Conservation (phyloP, 805 yeast species). For the Candida gorgasii region DNA sequence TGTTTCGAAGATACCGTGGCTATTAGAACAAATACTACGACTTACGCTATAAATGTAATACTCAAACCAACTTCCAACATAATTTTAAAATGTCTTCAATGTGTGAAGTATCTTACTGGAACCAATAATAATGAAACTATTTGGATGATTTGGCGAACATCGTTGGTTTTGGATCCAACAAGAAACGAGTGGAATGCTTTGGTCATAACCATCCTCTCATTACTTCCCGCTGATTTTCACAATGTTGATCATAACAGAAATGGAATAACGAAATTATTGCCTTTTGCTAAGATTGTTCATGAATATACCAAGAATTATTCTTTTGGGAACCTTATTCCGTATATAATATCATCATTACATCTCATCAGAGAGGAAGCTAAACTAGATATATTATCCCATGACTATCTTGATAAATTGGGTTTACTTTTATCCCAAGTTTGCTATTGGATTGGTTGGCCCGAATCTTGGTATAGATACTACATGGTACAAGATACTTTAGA, state of each 20-base stretch:
- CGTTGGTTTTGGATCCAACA: slow-evolving; percentile 42
- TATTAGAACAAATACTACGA: slow-evolving; percentile 22
- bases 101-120: slow-evolving; percentile 57
- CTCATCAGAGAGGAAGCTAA: slow-evolving; percentile 72
- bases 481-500: slow-evolving; percentile 34
- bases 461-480: slow-evolving; percentile 62
- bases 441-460: slow-evolving; percentile 74
- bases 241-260: slow-evolving; percentile 18
- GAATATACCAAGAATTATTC: slow-evolving; percentile 36
- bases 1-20: slow-evolving; percentile 31
- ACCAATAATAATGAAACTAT: slow-evolving; percentile 55
- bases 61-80: slow-evolving; percentile 47
- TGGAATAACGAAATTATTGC: slow-evolving; percentile 31
- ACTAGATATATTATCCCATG: slow-evolving; percentile 50
- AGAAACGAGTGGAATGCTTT: slow-evolving; percentile 63
- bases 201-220: slow-evolving; percentile 50
- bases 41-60: slow-evolving; percentile 32
- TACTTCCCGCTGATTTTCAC: slow-evolving; percentile 45
- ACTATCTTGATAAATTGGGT: slow-evolving; percentile 45
- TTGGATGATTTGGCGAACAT: slow-evolving; percentile 65
- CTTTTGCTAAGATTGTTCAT: slow-evolving; percentile 31
- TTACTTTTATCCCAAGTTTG: slow-evolving; percentile 60
- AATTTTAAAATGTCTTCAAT: slow-evolving; percentile 47
- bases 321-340: slow-evolving; percentile 58
- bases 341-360: slow-evolving; percentile 68